A percentile compares a stretch with the other conserved stretches of the same genome.
Evolutionary conservation across 2,329 filamentous ascomycete species (phyloP).

Genomic region (Zarea fungicola): DNA sequence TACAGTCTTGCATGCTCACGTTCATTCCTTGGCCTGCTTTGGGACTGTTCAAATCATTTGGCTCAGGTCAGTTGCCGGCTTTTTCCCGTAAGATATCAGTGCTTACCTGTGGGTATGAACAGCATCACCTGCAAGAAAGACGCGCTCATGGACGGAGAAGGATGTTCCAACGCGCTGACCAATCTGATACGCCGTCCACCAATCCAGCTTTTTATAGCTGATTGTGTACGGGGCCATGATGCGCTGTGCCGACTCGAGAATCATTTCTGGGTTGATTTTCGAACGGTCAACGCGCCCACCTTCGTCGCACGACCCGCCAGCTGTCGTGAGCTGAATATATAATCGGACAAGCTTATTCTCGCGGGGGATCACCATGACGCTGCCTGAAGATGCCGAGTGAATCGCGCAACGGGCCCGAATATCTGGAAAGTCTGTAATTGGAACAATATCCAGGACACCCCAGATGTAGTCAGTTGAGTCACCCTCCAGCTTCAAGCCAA

Average conservation of each 20-base stretch:
- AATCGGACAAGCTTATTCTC: conserved; percentile 58
- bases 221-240: conserved; percentile 65
- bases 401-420: conserved; percentile 55
- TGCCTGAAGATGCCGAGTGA: conserved; percentile 50
- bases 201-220: conserved; percentile 58
- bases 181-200: conserved; percentile 68
- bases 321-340: conserved; percentile 57
- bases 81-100: no score
- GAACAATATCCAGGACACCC: conserved; percentile 42
- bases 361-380: conserved; percentile 59
- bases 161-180: conserved; percentile 57
- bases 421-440: conserved; percentile 51
- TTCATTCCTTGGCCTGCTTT: conserved; percentile 71
- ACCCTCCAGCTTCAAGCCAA: conserved; percentile 52
- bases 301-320: conserved; percentile 32
- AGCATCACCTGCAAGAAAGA: conserved; percentile 68
- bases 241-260: conserved; percentile 57
- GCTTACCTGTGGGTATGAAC: conserved; percentile 42
- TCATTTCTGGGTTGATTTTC: conserved; percentile 57
- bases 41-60: conserved; percentile 28
- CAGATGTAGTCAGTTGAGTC: conserved; percentile 50
- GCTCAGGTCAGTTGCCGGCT: no score
- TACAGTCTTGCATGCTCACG: conserved; percentile 60
- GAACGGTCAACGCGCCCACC: conserved; percentile 46
- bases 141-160: conserved; percentile 50